Evolutionary conservation across 805 yeast species (phyloP), one percentile per base, ranked within the genome.

Genomic region (Tetrapisispora fleetii): DNA sequence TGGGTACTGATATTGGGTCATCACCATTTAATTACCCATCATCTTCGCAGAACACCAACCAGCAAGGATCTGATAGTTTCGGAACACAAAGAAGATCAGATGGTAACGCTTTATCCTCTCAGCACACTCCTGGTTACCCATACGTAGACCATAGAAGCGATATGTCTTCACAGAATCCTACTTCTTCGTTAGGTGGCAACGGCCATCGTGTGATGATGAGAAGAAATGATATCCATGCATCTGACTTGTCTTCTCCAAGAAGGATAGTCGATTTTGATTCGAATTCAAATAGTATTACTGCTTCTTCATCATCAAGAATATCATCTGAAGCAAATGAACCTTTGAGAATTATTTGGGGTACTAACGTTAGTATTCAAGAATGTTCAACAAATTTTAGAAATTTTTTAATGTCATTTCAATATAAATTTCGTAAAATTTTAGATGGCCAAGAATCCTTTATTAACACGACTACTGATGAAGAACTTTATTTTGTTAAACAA

Each of bases 341-440:
- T 0, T 80, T 81, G 22, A 77, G 95, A 59, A 95, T 93, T 47
- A 91, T 93, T 60, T 93, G 99, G 99, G 99, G 99, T 67, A 93
- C 99, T 1, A 89, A 91, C 62, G 96, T 93, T 27, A 84, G 95
- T 43, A 90, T 93, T 60, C 86, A 81, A 60, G 96, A 93, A 60
- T 83, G 93, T 57, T 77, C 85, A 37, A 83, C 80, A 55, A 75
- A 78, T 45, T 91, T 93, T 69, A 75, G 95, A 54, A 81, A 81
- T 54, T 93, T 93, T 56, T 69, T 93, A 58, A 81, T 85, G 82
- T 78, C 83, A 24, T 93, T 89, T 73, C 85, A 88, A 63, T 70
- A 76, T 68, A 84, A 81, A 59, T 81, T 85, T 66, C 76, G 97
- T 51, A 78, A 77, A 56, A 60, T 63, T 7, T 63, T 73, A 51